Evolutionary conservation across 2,329 filamentous ascomycete species (phyloP).

Genomic region (Cadophora malorum): DNA sequence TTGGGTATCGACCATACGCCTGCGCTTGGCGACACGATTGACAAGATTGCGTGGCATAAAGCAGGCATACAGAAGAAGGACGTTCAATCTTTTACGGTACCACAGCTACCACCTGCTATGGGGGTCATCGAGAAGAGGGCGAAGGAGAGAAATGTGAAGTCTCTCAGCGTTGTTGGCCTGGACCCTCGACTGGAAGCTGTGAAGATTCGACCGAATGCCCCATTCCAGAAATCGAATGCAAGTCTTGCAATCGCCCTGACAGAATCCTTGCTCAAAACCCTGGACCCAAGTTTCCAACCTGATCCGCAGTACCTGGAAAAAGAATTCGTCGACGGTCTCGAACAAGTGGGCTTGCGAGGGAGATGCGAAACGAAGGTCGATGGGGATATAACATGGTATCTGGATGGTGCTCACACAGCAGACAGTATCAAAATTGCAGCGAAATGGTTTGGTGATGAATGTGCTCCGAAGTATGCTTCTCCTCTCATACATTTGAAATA

Average conservation of each 20-base stretch:
- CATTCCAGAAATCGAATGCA: conserved; percentile 66
- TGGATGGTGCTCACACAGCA: conserved; percentile 92
- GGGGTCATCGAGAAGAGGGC: conserved; percentile 59
- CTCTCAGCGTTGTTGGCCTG: conserved; percentile 53
- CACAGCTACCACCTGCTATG: conserved; percentile 58
- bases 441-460: conserved; percentile 75
- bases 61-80: conserved; percentile 72
- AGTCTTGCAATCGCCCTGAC: conserved; percentile 58
- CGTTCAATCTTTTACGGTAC: conserved; percentile 62
- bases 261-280: conserved; percentile 54
- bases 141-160: conserved; percentile 55
- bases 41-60: conserved; percentile 77
- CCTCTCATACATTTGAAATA: neutral
- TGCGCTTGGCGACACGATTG: conserved; percentile 66
- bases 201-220: conserved; percentile 58
- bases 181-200: conserved; percentile 53
- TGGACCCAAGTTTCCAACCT: conserved; percentile 46
- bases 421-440: conserved; percentile 86
- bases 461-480: conserved; percentile 42
- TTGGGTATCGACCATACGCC: conserved; percentile 73
- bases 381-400: conserved; percentile 75
- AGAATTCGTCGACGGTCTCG: conserved; percentile 75
- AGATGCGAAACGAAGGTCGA: conserved; percentile 71
- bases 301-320: conserved; percentile 55
- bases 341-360: conserved; percentile 78